Evolutionary conservation across 2,329 filamentous ascomycete genomes (phyloP).

Genomic region (Fusarium falciforme): DNA sequence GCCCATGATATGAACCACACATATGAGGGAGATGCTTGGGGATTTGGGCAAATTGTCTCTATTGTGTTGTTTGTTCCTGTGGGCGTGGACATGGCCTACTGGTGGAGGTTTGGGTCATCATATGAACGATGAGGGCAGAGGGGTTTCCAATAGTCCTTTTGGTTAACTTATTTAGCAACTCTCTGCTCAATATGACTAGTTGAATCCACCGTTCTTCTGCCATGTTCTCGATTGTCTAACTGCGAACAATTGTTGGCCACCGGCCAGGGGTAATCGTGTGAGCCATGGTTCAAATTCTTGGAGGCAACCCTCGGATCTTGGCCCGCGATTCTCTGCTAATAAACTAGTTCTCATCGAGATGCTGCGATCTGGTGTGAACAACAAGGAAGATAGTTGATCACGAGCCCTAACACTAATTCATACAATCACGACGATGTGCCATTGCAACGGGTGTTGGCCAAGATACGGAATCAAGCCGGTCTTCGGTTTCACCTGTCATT

Average conservation of each 20-base stretch:
- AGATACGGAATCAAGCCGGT: not conserved
- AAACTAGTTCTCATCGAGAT: not conserved
- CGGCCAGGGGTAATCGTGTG: not conserved
- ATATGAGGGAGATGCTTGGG: slow-evolving; percentile 27
- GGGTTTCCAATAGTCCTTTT: not conserved
- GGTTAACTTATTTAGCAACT: not conserved
- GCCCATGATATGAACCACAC: not conserved
- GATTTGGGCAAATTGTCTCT: slow-evolving; percentile 40
- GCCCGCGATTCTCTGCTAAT: not conserved
- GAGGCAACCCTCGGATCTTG: no score
- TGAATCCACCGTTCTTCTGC: not conserved
- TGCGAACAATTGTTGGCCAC: not conserved
- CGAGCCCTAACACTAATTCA: not conserved
- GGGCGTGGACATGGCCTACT: slow-evolving; percentile 30
- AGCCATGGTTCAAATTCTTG: not conserved
- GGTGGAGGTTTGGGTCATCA: slow-evolving; percentile 20
- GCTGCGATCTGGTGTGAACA: not conserved
- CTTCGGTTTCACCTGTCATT: not conserved
- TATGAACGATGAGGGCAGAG: not conserved
- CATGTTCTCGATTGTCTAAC: not conserved
- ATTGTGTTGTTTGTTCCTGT: slow-evolving; percentile 39
- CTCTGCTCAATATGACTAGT: not conserved
- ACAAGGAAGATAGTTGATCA: not conserved
- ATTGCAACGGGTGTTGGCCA: not conserved
- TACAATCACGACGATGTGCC: not conserved